Base-by-base conservation (phyloP, 345 rosid species). In the Murraya paniculata region DNA sequence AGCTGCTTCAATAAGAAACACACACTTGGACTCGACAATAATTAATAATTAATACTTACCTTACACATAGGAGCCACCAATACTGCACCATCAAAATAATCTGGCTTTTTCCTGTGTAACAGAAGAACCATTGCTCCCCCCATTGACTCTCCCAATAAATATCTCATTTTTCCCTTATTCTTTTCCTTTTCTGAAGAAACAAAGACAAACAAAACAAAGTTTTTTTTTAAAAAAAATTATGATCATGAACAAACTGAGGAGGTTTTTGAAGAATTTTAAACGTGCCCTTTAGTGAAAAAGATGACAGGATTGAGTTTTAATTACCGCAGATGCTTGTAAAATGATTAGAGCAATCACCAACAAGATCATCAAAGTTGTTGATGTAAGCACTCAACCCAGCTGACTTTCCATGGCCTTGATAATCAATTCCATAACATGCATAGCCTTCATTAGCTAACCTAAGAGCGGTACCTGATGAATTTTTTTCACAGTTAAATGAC, bases 361-460 rank as follows among this genome's bases (percentile, higher is more conserved):
- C 89, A 18, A 93, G 65, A 67, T 79, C 60, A 53, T 91, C 90
- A 73, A 95, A 88, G 33, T 76, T 87, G 16, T 79, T 45, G 22
- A 95, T 60, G 65, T 84, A 88, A 58, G 86, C 91, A 5, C 60
- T n/a, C 61, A 93, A 56, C 14, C 99, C 98, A 1, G 72, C 80
- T 31, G 98, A 95, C 70, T 93, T 92, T 64, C 98, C 99, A 77
- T 95, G 99, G 4, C 99, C 97, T 87, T 91, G 91, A 45, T 92
- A 95, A 78, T 95, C 99, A 9, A 95, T 91, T 4, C 92, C 99
- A 59, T 91, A 87, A 4, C 90, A 88, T 14, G 87, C 92, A 77
- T 76, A 95, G 0, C 99, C 99, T n/a, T 87, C 89, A 0, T 86
- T 80, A 56, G 84, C 92, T 14, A 95, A 85, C 76, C 98, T 79